Conservation (phyloP, 768 basidiomycete genomes). For the Mycena belliarum region DNA sequence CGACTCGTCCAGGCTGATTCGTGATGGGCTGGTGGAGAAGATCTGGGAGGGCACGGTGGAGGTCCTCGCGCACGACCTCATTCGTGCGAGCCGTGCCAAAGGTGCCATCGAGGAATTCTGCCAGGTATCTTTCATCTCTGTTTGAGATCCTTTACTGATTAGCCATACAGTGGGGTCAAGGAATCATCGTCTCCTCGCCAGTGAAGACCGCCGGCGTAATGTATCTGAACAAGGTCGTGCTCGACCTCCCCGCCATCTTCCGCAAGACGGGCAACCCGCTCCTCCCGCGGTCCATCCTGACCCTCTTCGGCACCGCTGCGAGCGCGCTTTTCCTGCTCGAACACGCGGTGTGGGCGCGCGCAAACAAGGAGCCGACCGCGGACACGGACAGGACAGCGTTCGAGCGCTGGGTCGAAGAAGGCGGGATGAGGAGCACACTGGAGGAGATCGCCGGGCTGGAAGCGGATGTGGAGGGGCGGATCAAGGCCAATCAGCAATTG, state of each 20-base stretch:
- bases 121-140: constrained; percentile 34
- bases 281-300: constrained; percentile 57
- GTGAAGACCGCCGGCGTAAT: constrained; percentile 25
- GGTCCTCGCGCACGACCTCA: constrained; percentile 68
- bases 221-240: constrained; percentile 42
- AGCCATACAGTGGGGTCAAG: constrained; percentile 52
- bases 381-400: constrained; percentile 7
- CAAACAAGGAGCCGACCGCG: constrained; percentile 5
- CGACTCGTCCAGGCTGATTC: constrained; percentile 44
- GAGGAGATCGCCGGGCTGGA: constrained; percentile 13
- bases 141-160: not conserved
- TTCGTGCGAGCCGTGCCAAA: constrained; percentile 50
- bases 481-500: constrained; percentile 8
- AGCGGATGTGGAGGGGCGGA: constrained; percentile 10
- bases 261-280: constrained; percentile 46
- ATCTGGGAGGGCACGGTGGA: constrained; percentile 82
- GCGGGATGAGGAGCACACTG: constrained; percentile 6
- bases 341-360: constrained; percentile 63
- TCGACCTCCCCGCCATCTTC: constrained; percentile 35
- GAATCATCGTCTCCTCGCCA: constrained; percentile 38
- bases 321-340: constrained; percentile 58
- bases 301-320: constrained; percentile 55
- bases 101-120: constrained; percentile 47
- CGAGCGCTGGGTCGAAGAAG: constrained; percentile 21
- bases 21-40: constrained; percentile 74